Evolutionary conservation across 805 yeast genomes (phyloP).

Genomic region (Jamesozyma hellenica): DNA sequence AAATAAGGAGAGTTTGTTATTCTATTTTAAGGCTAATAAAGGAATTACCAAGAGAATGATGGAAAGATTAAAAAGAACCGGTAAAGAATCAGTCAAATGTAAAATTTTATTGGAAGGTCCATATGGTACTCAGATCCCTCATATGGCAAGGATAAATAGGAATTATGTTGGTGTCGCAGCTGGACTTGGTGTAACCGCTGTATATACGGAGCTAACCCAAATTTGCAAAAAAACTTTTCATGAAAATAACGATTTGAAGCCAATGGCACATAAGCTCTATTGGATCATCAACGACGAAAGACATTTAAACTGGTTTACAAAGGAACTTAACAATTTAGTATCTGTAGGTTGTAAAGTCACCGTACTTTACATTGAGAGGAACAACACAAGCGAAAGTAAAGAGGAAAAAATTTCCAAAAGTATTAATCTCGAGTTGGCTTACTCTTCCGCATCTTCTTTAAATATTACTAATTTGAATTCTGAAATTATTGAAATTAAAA

Average conservation of each 20-base stretch:
- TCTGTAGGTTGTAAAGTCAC: constrained; percentile 23
- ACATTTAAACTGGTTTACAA: constrained; percentile 40
- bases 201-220: constrained; percentile 34
- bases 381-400: constrained; percentile 1
- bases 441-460: neutral
- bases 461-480: neutral
- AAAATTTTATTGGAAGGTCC: constrained; percentile 51
- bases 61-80: constrained; percentile 23
- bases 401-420: neutral
- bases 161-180: constrained; percentile 38
- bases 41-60: constrained; percentile 44
- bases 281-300: constrained; percentile 55
- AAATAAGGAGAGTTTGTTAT: constrained; percentile 21
- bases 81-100: constrained; percentile 24
- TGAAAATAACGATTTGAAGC: constrained; percentile 2
- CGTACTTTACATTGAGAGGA: constrained; percentile 7
- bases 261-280: constrained; percentile 33
- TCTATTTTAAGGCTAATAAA: constrained; percentile 43
- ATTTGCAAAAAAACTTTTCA: constrained; percentile 11
- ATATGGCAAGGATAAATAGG: constrained; percentile 29
- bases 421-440: neutral
- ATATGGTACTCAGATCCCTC: constrained; percentile 40
- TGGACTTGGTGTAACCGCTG: constrained; percentile 47
- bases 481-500: neutral
- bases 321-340: constrained; percentile 31